Evolutionary conservation across 345 rosid genomes (phyloP), one percentile per base, ranked within the genome.

Genomic region (Pistacia integerrima): DNA sequence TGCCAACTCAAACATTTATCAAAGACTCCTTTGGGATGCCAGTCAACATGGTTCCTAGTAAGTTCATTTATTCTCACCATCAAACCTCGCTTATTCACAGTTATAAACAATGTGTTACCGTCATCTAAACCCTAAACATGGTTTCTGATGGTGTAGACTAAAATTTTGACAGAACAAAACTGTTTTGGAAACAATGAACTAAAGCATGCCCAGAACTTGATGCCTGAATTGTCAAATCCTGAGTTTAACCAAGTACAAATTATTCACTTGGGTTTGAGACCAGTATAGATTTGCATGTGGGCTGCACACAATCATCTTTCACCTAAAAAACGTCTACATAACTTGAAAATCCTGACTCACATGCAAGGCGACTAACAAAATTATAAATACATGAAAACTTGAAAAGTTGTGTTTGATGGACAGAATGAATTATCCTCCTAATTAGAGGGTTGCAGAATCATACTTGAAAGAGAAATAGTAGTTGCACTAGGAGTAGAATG

Each of bases 41-140:
- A 1, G 85, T 93, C 84, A 86, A 91, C 86, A 93, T 96, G 97
- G 90, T 85, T 68, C 99, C 99, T 0, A 85, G 99, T 96, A 90
- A 87, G 87, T 85, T 57, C 68, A 73, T 62, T 69, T 48, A 3
- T 5, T 61, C 22, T 41, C 46, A 41, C 46, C 1, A 41, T 7
- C 8, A 41, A 5, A 7, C 46, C 0, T 41, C 46, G 46, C 46
- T 0, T 41, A 41, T 41, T 41, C 46, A 41, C 46, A 41, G 46
- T 8, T 8, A 38, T 38, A 38, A 38, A 36, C 41, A 5, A 36
- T 5, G 41, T 36, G 4, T 36, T 36, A 36, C 41, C 41, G 5
- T 36, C 41, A 38, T 7, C 8, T 41, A 41, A 41, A 41, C 46
- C 46, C 46, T 20, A 38, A 70, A 10, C 36, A 57, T 20, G 4